Evolutionary conservation across 176 grass and related monocot species (phyloP), one percentile per base, ranked within the genome.

Genomic region (Puccinellia tenuiflora): DNA sequence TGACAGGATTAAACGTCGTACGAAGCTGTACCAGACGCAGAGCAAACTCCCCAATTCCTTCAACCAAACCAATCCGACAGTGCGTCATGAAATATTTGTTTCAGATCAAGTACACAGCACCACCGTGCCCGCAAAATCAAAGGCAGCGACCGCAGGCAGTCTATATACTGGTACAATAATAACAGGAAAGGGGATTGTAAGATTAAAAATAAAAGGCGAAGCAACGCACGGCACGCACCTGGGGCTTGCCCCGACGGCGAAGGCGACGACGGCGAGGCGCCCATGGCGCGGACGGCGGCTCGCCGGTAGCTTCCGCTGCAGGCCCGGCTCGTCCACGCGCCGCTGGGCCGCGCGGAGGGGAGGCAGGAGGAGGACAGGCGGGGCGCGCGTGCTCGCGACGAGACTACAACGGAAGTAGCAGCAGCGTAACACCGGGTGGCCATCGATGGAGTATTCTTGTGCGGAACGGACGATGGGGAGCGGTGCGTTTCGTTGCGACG

Each of bases 241-340:
- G 53, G 75, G 55, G 81, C 11, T 66, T 84, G 66, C 24, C 67
- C 81, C 17, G 67, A 40, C 2, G 75, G 75, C 35, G 75, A 66
- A 2, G 76, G 45, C 42, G 84, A 86, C 1, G 85, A 86, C 24
- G 86, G 16, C 4, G 75, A 7, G 55, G 81, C 60, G 4, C 81
- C 81, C 81, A 84, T 84, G 56, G 86, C 86, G 43, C 81, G 75
- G 38, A 84, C 81, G 45, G 80, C 14, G 6, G 33, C 7, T 33
- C 57, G 35, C 56, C 81, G 78, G 80, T 21, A 33, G 6, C 55
- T 70, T 52, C n/a, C 11, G n/a, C 67, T 54, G 72, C 9, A 43
- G 40, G 40, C 40, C 40, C 39, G 25, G 29, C 22, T n/a, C 39
- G 31, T 29, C 51, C 50, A 31, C 38, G 40, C 51, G 21, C 33